These are phyloP conservation scores for Dendrostoma leiphaemia DNA, from an alignment of 2,329 filamentous ascomycete genomes.

Conservation along the genomic window DNA sequence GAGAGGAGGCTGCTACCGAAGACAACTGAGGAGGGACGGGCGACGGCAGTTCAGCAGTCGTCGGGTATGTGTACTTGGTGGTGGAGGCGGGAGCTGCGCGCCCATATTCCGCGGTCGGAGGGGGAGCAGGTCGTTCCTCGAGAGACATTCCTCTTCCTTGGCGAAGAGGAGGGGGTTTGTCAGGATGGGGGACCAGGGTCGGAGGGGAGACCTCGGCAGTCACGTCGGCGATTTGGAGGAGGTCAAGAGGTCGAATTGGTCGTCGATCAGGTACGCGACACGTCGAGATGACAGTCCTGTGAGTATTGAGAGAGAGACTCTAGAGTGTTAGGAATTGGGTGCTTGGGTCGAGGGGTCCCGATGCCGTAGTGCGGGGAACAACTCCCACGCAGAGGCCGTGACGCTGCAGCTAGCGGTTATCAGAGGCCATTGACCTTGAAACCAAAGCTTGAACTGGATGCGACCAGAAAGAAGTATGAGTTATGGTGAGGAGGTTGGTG, in stretches of 20 bases:
- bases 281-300: conserved; percentile 20
- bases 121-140: conserved; percentile 6
- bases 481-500: not conserved
- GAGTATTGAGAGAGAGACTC: conserved; percentile 8
- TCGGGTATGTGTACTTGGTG: conserved; percentile 10
- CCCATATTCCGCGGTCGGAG: conserved; percentile 31
- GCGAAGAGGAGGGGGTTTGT: not conserved
- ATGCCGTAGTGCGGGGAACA: conserved; percentile 31
- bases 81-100: conserved; percentile 24
- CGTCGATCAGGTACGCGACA: not conserved
- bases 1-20: conserved; percentile 14
- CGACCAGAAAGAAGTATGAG: not conserved
- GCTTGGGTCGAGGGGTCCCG: conserved; percentile 22
- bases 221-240: conserved; percentile 1
- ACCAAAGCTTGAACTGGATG: not conserved
- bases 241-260: not conserved
- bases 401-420: conserved; percentile 53
- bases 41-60: conserved; percentile 7
- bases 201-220: conserved; percentile 24
- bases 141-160: conserved; percentile 25
- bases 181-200: not conserved
- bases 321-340: not conserved
- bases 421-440: conserved; percentile 53
- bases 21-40: conserved; percentile 1
- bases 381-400: conserved; percentile 44